phyloP scores from a whole-genome alignment of 352 stramenopile species.

The Phytophthora uliginosa region DNA sequence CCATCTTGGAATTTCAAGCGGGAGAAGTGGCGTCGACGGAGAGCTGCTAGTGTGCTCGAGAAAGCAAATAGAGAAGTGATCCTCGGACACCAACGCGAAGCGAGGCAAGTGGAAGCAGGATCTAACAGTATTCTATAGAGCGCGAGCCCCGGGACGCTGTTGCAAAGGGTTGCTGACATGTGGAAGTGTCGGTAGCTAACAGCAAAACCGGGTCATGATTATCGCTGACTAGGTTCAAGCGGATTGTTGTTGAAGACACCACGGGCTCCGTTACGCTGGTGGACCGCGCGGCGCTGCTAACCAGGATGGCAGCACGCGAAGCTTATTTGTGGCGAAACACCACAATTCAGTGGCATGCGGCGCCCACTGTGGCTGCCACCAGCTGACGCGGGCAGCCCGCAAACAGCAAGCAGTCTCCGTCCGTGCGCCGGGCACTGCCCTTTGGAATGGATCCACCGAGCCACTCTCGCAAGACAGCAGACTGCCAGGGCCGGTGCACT shows the following conservation, averaged over 20 bases:
- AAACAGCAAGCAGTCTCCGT: slow-evolving; percentile 19
- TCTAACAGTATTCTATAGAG: slow-evolving; percentile 14
- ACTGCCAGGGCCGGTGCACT: slow-evolving; percentile 25
- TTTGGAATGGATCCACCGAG: slow-evolving; percentile 29
- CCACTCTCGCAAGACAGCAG: slow-evolving; percentile 34
- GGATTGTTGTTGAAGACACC: slow-evolving; percentile 14
- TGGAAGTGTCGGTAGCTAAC: slow-evolving; percentile 17
- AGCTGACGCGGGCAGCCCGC: slow-evolving; percentile 12
- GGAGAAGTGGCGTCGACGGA: neutral
- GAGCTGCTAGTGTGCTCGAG: slow-evolving; percentile 27
- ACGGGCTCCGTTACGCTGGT: slow-evolving; percentile 15
- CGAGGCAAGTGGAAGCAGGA: neutral
- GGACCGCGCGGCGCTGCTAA: slow-evolving; percentile 12
- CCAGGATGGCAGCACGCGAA: slow-evolving; percentile 20
- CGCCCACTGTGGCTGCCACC: slow-evolving; percentile 3
- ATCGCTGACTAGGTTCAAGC: slow-evolving; percentile 8
- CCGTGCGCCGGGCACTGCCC: slow-evolving; percentile 1
- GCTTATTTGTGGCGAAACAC: slow-evolving; percentile 24
- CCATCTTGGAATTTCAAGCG: slow-evolving; percentile 39
- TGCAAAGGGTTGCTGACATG: slow-evolving; percentile 22
- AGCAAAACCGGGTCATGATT: slow-evolving; percentile 28
- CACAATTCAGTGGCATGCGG: slow-evolving; percentile 9
- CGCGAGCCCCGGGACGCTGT: slow-evolving; percentile 2
- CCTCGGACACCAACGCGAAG: neutral
- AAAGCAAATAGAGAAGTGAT: slow-evolving; percentile 40